Percentiles rank a stretch among this genome's conserved stretches.
Evolutionary conservation across 2,329 filamentous ascomycete species (phyloP).

Genomic region (Botrytis fragariae): DNA sequence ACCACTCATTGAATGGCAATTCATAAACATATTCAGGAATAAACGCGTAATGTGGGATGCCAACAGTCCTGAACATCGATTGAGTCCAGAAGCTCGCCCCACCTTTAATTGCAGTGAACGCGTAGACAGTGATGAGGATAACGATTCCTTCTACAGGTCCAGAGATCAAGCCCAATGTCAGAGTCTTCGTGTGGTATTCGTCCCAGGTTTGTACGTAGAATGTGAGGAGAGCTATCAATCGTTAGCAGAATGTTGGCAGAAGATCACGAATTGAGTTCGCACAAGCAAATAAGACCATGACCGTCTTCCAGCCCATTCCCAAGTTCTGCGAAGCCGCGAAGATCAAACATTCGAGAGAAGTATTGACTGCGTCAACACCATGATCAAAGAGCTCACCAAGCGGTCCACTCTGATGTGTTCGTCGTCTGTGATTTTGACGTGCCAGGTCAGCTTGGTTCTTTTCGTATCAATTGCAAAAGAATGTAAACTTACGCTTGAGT

Average conservation of each 20-base stretch:
- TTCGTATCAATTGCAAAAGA: background rate
- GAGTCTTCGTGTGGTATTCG: slow-evolving; percentile 95
- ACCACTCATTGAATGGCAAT: slow-evolving; percentile 87
- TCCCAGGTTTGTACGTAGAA: slow-evolving; percentile 99
- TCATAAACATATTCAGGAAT: slow-evolving; percentile 73
- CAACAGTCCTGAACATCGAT: slow-evolving; percentile 73
- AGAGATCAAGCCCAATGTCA: slow-evolving; percentile 88
- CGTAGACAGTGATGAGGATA: slow-evolving; percentile 77
- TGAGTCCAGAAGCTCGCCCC: slow-evolving; percentile 93
- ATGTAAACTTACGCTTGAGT: slow-evolving; percentile 71
- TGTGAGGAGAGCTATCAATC: slow-evolving; percentile 70
- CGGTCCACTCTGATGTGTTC: slow-evolving; percentile 88
- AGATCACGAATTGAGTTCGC: slow-evolving; percentile 37
- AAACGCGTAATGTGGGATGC: slow-evolving; percentile 57
- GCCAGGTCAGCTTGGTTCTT: background rate
- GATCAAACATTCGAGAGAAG: slow-evolving; percentile 85
- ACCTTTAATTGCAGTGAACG: slow-evolving; percentile 78
- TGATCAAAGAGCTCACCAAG: slow-evolving; percentile 97
- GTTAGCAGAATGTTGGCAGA: slow-evolving; percentile 18
- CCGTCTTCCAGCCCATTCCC: slow-evolving; percentile 87
- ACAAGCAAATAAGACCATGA: slow-evolving; percentile 81
- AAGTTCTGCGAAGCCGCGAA: slow-evolving; percentile 93
- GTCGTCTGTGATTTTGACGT: slow-evolving; percentile 48
- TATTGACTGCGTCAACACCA: slow-evolving; percentile 95
- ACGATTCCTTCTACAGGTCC: slow-evolving; percentile 94